These are phyloP conservation scores for Martensiomyces pterosporus DNA, from an alignment of 192 early-diverging fungal genomes.

Conservation along the genomic window DNA sequence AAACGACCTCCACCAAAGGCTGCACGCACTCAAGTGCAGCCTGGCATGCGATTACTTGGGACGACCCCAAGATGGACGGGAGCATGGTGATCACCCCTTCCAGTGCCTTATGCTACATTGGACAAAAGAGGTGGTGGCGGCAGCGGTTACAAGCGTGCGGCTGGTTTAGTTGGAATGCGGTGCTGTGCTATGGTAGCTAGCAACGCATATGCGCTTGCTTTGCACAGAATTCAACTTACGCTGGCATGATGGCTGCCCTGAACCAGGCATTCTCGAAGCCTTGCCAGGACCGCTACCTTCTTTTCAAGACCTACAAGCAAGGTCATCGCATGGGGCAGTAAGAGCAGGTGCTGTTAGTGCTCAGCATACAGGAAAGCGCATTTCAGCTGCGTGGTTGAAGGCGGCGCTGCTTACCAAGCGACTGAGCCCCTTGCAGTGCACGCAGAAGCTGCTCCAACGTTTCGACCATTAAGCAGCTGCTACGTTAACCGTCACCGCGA, in stretches of 20 bases:
- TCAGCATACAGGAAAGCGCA: too few relatives aligned
- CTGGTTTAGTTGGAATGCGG: too few relatives aligned
- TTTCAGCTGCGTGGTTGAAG: too few relatives aligned
- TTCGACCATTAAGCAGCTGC: slow-evolving; percentile 23
- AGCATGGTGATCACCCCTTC: slow-evolving; percentile 36
- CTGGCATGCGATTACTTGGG: slow-evolving; percentile 47
- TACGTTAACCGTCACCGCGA: too few relatives aligned
- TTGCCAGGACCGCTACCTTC: slow-evolving; percentile 24
- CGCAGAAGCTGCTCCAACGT: slow-evolving; percentile 37
- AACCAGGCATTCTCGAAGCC: slow-evolving; percentile 14
- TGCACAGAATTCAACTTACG: too few relatives aligned
- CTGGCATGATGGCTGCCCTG: slow-evolving; percentile 25
- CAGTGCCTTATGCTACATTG: slow-evolving; percentile 31
- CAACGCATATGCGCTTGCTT: too few relatives aligned
- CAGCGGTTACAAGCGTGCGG: too few relatives aligned
- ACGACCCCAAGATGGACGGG: slow-evolving; percentile 37
- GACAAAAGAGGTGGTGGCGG: background rate
- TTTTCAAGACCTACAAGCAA: slow-evolving; percentile 20
- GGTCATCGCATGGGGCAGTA: too few relatives aligned
- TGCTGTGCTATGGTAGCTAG: too few relatives aligned
- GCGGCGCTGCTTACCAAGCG: too few relatives aligned
- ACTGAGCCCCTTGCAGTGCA: slow-evolving; percentile 24
- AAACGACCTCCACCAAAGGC: slow-evolving; percentile 25
- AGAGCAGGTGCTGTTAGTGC: too few relatives aligned
- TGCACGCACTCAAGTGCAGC: slow-evolving; percentile 37